Conservation (phyloP, 73 alveolate species). For the Stentor coeruleus region DNA sequence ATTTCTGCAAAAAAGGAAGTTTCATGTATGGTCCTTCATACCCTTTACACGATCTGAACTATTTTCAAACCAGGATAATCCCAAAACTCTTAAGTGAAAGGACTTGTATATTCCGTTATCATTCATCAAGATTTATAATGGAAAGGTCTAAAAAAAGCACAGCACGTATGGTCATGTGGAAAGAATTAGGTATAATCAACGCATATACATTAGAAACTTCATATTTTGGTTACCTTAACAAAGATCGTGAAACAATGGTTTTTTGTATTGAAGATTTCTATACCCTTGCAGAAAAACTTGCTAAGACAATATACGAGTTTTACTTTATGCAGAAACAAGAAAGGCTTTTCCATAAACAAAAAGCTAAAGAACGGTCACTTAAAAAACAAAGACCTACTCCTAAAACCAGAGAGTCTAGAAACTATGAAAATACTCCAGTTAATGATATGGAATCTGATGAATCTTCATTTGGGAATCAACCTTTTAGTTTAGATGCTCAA, state of each 20-base stretch:
- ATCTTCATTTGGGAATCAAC: background rate
- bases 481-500: too few relatives aligned
- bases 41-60: constrained; percentile 61
- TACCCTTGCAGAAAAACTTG: background rate
- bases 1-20: constrained; percentile 86
- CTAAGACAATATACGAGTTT: background rate
- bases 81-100: constrained; percentile 72
- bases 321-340: background rate
- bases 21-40: constrained; percentile 70
- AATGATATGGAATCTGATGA: background rate
- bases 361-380: background rate
- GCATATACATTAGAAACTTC: constrained; percentile 78
- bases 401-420: background rate
- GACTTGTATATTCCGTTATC: constrained; percentile 66
- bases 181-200: constrained; percentile 73
- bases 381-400: background rate
- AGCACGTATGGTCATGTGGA: constrained; percentile 90
- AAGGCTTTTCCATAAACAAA: background rate
- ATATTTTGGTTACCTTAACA: constrained; percentile 74
- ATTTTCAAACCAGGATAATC: constrained; percentile 65
- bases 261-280: background rate
- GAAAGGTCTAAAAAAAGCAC: constrained; percentile 79
- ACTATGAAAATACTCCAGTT: background rate
- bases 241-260: background rate
- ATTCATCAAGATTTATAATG: constrained; percentile 75